Base-by-base conservation (phyloP, 2,329 filamentous ascomycete species). In the Trichophyton benhamiae region DNA sequence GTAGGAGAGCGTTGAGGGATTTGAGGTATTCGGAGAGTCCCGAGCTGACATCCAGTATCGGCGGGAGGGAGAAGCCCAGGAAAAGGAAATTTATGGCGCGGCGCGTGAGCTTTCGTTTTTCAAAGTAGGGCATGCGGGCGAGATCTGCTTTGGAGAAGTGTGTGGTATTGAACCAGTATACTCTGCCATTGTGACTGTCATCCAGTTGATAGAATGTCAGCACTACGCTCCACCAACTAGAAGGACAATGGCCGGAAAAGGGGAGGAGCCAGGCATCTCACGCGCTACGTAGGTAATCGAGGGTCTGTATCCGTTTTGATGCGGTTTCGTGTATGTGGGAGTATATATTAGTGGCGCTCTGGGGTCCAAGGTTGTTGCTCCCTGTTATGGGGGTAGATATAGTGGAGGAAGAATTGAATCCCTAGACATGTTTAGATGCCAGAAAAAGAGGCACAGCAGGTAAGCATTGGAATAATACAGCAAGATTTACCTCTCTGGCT, bases 141-240 rank as follows among this genome's bases (percentile, higher is more conserved):
- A 97, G 81, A 73, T 96, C 90, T 33, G 83, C 75, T 69, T 89
- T 88, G 66, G 91, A 89, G 75, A 96, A 96, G 70, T 95, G 87
- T 63, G 96, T 84, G 0, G 94, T 96, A 76, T 96, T 96, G 80
- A 97, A 96, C 91, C 94, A 97, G 78, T 95, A 97, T 48, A 96
- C 86, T 62, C 90, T 86, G 63, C 92, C 91, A 76, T 96, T 91
- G 71, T 99, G 91, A 30, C 90, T 95, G 71, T 59, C 60, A 15
- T 30, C 15, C 20, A 13, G 11, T 15, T 15, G 38, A 57, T 55
- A 15, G 8, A 2, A 25, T 38, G 33, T 41, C 33, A 52, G 27
- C 41, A 57, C 42, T 13, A 15, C 36, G 38, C 52, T 44, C 42
- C 17, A 22, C 17, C 25, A 13, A 9, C 27, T 30, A 30, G 27